These are phyloP conservation scores for Striga asiatica DNA, from an alignment of 257 asterid species.

Conservation along the genomic window DNA sequence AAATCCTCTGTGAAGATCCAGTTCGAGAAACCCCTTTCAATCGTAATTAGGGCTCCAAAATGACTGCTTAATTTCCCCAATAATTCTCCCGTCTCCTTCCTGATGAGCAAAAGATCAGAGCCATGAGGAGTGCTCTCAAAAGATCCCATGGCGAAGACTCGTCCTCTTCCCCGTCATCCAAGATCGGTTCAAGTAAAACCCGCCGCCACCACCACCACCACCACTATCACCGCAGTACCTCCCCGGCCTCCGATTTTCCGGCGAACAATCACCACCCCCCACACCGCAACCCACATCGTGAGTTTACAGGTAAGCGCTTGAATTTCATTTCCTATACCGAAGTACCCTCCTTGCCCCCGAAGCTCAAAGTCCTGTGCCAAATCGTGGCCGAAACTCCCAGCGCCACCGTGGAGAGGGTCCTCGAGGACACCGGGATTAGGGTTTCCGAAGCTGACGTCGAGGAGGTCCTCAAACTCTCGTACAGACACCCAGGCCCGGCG, in stretches of 20 bases:
- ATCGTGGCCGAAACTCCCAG: conserved; percentile 45
- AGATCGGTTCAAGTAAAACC: conserved; percentile 22
- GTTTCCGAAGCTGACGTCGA: conserved; percentile 45
- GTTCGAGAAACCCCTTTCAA: neutral
- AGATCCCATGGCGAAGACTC: conserved; percentile 29
- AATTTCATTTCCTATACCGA: conserved; percentile 31
- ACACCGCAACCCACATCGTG: conserved; percentile 19
- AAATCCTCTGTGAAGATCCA: no score
- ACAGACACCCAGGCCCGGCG: conserved; percentile 38
- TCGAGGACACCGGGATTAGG: conserved; percentile 46
- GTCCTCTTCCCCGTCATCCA: conserved; percentile 52
- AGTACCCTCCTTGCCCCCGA: conserved; percentile 34
- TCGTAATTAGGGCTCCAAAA: conserved; percentile 25
- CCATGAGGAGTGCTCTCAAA: conserved; percentile 35
- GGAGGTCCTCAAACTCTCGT: conserved; percentile 46
- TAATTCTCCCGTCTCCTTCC: neutral
- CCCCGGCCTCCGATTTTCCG: conserved; percentile 14
- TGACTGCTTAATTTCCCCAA: conserved; percentile 5
- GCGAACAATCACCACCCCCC: conserved; percentile 14
- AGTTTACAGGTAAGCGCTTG: conserved; percentile 28
- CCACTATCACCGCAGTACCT: conserved; percentile 16
- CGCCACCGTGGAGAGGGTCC: conserved; percentile 33
- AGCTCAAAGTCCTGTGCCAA: conserved; percentile 48
- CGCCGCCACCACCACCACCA: conserved; percentile 1
- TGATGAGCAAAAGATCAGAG: neutral